Evolutionary conservation across 129 eudicot species (phyloP).

Genomic region (Ambrosia artemisiifolia): DNA sequence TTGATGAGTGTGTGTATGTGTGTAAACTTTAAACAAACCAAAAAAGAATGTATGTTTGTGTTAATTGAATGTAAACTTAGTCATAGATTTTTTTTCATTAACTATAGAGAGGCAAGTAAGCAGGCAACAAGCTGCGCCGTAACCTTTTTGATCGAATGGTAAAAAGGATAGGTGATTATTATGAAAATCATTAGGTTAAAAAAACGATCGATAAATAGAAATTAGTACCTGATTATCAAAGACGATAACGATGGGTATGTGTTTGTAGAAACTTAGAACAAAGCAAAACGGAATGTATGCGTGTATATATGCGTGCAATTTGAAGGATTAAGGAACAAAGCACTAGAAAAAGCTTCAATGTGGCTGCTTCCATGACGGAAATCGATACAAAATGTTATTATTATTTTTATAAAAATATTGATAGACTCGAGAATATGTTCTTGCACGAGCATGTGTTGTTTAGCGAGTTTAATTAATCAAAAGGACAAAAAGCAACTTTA

Average conservation of each 20-base stretch:
- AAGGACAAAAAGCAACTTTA: constrained; percentile 46
- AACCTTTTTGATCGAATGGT: too few species aligned
- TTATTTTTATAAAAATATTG: constrained; percentile 4
- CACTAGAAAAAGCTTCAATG: constrained; percentile 40
- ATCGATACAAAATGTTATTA: constrained; percentile 20
- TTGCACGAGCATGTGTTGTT: constrained; percentile 46
- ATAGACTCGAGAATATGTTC: constrained; percentile 33
- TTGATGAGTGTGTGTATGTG: too few species aligned
- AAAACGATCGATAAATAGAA: background rate
- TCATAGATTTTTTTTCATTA: too few species aligned
- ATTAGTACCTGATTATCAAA: constrained; percentile 7
- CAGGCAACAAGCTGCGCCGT: too few species aligned
- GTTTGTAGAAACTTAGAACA: constrained; percentile 14
- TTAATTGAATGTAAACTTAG: too few species aligned
- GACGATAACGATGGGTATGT: constrained; percentile 10
- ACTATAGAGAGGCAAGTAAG: too few species aligned
- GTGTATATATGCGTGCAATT: constrained; percentile 16
- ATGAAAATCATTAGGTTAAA: constrained; percentile 9
- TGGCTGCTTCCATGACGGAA: constrained; percentile 40
- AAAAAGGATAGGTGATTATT: background rate
- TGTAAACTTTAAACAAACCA: too few species aligned
- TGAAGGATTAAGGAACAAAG: constrained; percentile 29
- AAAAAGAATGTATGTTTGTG: too few species aligned
- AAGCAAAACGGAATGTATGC: constrained; percentile 32
- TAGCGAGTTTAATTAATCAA: constrained; percentile 42